Percentiles rank a stretch among this genome's conserved stretches.
Conservation (phyloP, 306 rosid genomes). For the Vigna hirtella region DNA sequence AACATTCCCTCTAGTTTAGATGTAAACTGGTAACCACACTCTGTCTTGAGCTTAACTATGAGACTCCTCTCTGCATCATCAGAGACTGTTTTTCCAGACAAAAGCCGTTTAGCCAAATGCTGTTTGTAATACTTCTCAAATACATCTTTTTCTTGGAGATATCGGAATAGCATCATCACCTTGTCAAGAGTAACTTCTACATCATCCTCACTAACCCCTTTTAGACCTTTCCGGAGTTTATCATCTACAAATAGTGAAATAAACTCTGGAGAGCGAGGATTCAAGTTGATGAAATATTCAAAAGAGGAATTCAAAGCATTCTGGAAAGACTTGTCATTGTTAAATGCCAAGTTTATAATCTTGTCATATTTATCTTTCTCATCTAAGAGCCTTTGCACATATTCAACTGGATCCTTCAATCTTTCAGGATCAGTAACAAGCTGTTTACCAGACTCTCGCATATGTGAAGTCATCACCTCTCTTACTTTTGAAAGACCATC, state of each 20-base stretch:
- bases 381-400: conserved; percentile 86
- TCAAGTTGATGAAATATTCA: conserved; percentile 84
- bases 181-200: conserved; percentile 87
- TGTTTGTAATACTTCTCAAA: conserved; percentile 92
- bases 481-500: conserved; percentile 73
- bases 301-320: conserved; percentile 92
- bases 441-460: conserved; percentile 85
- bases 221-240: conserved; percentile 90
- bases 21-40: conserved; percentile 93
- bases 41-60: conserved; percentile 95
- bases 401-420: conserved; percentile 94
- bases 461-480: conserved; percentile 91
- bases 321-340: conserved; percentile 89
- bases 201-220: conserved; percentile 96
- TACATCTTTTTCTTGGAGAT: conserved; percentile 93
- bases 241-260: conserved; percentile 92
- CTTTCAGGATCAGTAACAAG: conserved; percentile 91
- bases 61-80: conserved; percentile 96
- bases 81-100: conserved; percentile 90
- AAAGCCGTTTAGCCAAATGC: conserved; percentile 93
- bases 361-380: conserved; percentile 80
- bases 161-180: conserved; percentile 94
- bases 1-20: conserved; percentile 97
- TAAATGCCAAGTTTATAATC: conserved; percentile 70
- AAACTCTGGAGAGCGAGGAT: conserved; percentile 89